Evolutionary conservation across 2,329 filamentous ascomycete genomes (phyloP).

Genomic region (Cytospora piceicola): DNA sequence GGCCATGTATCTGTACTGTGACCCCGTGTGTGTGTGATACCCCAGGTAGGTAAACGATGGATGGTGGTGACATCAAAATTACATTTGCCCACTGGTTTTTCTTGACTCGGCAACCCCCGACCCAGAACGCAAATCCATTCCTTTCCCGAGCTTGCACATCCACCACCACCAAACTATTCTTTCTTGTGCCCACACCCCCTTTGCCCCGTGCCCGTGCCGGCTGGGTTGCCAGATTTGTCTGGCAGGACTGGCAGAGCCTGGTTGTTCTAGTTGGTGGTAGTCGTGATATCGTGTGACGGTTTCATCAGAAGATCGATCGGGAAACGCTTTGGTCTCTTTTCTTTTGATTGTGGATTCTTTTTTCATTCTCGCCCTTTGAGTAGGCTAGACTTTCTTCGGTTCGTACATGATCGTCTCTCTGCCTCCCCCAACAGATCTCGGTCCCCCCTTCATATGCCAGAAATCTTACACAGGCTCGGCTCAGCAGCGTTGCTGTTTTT

Average conservation of each 20-base stretch:
- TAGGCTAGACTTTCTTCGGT: background rate
- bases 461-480: constrained; percentile 23
- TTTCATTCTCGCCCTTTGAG: constrained; percentile 1
- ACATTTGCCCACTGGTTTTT: background rate
- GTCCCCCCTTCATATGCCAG: background rate
- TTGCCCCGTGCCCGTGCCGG: too few relatives aligned
- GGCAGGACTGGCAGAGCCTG: background rate
- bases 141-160: background rate
- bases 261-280: background rate
- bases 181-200: background rate
- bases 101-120: constrained; percentile 1
- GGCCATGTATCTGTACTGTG: too few relatives aligned
- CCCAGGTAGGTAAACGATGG: background rate
- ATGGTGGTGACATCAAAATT: constrained; percentile 11
- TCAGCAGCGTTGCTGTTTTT: constrained; percentile 29
- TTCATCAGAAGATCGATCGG: background rate
- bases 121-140: background rate
- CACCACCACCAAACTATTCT: background rate
- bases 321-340: background rate
- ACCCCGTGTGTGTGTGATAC: too few relatives aligned
- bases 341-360: background rate
- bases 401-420: background rate
- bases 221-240: too few relatives aligned
- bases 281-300: background rate
- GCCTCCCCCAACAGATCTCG: background rate